These are phyloP conservation scores for Aspergillus terreus DNA, from an alignment of 2,329 filamentous ascomycete species.

Conservation along the genomic window DNA sequence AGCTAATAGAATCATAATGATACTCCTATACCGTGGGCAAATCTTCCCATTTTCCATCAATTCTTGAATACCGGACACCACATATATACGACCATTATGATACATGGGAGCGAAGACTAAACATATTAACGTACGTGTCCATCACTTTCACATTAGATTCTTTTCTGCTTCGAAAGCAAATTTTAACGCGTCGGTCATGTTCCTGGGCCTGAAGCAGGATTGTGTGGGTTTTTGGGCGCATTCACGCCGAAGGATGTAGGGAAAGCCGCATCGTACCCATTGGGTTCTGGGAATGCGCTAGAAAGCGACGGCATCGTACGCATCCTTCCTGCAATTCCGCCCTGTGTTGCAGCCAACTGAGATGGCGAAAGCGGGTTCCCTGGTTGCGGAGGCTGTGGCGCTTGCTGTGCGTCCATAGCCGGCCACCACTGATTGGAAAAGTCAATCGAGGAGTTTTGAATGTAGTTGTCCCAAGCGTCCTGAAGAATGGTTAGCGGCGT, in stretches of 20 bases:
- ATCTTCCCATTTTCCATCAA: background rate
- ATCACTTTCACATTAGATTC: background rate
- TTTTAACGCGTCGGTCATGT: background rate
- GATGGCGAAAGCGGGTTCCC: slow-evolving; percentile 20
- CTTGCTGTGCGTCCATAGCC: slow-evolving; percentile 27
- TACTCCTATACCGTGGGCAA: too few relatives aligned
- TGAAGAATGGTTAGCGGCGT: slow-evolving; percentile 32
- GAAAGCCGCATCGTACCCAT: slow-evolving; percentile 7
- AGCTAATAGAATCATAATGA: background rate
- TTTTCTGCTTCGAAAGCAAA: background rate
- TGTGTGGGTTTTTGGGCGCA: background rate
- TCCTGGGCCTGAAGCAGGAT: background rate
- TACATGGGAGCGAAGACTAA: background rate
- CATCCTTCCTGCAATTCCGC: slow-evolving; percentile 12
- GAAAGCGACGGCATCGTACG: slow-evolving; percentile 13
- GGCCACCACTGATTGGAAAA: slow-evolving; percentile 38
- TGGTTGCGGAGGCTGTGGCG: slow-evolving; percentile 17
- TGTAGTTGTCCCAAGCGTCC: slow-evolving; percentile 68
- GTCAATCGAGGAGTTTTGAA: slow-evolving; percentile 55
- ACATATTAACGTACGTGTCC: background rate
- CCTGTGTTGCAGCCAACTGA: slow-evolving; percentile 16
- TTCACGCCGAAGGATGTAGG: background rate
- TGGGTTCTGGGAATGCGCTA: slow-evolving; percentile 13
- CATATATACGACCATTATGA: background rate
- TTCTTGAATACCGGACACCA: background rate